Conservation (phyloP, 1,284 basidiomycete species). For the Ustilago esculenta region DNA sequence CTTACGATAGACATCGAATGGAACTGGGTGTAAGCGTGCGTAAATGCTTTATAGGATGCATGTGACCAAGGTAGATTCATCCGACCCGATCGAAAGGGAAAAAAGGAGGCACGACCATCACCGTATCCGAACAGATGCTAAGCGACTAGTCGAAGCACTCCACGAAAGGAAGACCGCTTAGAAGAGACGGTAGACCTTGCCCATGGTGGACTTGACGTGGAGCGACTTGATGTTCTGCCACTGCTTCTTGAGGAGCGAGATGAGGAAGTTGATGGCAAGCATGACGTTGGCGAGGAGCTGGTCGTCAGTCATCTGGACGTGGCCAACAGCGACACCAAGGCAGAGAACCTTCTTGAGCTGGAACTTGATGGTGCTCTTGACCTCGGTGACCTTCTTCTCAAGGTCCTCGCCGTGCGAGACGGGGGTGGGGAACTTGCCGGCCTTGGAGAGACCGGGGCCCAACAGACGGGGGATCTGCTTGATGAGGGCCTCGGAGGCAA, state of each 20-base stretch:
- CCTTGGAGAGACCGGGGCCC: slow-evolving; percentile 99
- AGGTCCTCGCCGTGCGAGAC: slow-evolving; percentile 94
- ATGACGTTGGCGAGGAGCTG: slow-evolving; percentile 97
- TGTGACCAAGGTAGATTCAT: slow-evolving; percentile 21
- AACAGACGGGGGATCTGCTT: slow-evolving; percentile 99
- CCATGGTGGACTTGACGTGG: slow-evolving; percentile 99
- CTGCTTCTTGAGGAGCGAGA: slow-evolving; percentile 99
- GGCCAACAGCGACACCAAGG: slow-evolving; percentile 97
- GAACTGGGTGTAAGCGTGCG: slow-evolving; percentile 62
- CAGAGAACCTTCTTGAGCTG: slow-evolving; percentile 93
- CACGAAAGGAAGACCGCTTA: slow-evolving; percentile 69
- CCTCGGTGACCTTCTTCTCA: slow-evolving; percentile 89
- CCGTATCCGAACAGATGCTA: background rate
- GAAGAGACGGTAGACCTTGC: slow-evolving; percentile 94
- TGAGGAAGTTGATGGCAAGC: slow-evolving; percentile 99
- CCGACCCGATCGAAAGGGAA: slow-evolving; percentile 3
- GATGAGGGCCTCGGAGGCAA: slow-evolving; percentile 96
- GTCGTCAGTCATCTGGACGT: slow-evolving; percentile 97
- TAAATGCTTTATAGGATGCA: slow-evolving; percentile 46
- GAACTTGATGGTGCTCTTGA: slow-evolving; percentile 88
- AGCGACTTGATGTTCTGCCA: slow-evolving; percentile 99
- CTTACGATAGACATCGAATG: slow-evolving; percentile 15
- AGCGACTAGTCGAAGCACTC: slow-evolving; percentile 2
- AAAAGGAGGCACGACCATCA: slow-evolving; percentile 1
- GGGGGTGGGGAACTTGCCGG: slow-evolving; percentile 97